Conservation (phyloP, 805 yeast genomes). For the Kurtzmaniella cleridarum region DNA sequence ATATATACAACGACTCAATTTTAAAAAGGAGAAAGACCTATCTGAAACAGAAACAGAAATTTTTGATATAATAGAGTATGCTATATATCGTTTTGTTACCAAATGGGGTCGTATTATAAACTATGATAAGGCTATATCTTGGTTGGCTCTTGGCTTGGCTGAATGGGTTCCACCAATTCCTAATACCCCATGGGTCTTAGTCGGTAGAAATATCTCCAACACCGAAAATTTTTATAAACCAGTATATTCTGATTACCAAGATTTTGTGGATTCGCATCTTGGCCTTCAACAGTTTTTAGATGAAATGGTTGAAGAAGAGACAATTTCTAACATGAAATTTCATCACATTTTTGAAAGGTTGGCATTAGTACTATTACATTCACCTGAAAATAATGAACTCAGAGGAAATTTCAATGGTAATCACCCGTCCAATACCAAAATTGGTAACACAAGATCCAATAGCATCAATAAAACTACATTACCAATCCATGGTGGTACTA, state of each 20-base stretch:
- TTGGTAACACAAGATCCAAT: slow-evolving; percentile 1
- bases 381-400: slow-evolving; percentile 42
- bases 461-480: slow-evolving; percentile 32
- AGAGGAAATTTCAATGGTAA: slow-evolving; percentile 4
- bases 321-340: slow-evolving; percentile 41
- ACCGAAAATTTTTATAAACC: slow-evolving; percentile 24
- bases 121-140: slow-evolving; percentile 77
- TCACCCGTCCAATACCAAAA: slow-evolving; percentile 12
- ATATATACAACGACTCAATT: slow-evolving; percentile 47
- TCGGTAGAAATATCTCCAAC: slow-evolving; percentile 38
- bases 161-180: slow-evolving; percentile 79
- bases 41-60: slow-evolving; percentile 46
- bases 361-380: slow-evolving; percentile 68
- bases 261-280: slow-evolving; percentile 29
- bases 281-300: slow-evolving; percentile 18
- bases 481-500: slow-evolving; percentile 56
- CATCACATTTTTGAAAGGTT: slow-evolving; percentile 70
- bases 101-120: slow-evolving; percentile 78
- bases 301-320: slow-evolving; percentile 22
- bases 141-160: slow-evolving; percentile 84
- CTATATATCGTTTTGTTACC: slow-evolving; percentile 57
- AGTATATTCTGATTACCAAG: slow-evolving; percentile 32
- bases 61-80: slow-evolving; percentile 50
- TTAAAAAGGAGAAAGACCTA: slow-evolving; percentile 12
- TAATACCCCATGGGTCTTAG: slow-evolving; percentile 47